These are phyloP conservation scores for Cyberlindnera amylophila DNA, from an alignment of 805 yeast species.

Conservation along the genomic window DNA sequence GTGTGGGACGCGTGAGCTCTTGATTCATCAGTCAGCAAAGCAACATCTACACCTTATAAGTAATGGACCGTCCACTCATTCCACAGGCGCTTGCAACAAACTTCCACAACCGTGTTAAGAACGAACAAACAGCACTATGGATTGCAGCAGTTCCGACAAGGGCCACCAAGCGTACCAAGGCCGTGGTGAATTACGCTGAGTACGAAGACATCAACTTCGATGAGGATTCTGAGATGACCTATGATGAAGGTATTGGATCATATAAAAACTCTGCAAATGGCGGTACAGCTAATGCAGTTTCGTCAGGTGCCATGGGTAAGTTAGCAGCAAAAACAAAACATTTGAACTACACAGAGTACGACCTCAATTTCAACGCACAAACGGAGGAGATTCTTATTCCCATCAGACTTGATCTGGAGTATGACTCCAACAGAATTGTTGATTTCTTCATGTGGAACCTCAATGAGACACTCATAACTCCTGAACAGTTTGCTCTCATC, in stretches of 20 bases:
- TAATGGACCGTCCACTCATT: constrained; percentile 29
- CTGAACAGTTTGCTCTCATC: constrained; percentile 85
- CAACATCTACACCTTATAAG: background rate
- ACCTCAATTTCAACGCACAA: constrained; percentile 24
- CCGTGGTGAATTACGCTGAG: constrained; percentile 80
- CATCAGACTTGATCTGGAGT: constrained; percentile 78
- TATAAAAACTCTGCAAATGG: constrained; percentile 1
- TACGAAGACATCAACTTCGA: constrained; percentile 62
- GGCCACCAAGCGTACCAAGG: constrained; percentile 67
- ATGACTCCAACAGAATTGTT: constrained; percentile 76
- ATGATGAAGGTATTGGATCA: constrained; percentile 17
- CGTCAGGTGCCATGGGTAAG: constrained; percentile 12
- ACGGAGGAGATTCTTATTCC: constrained; percentile 80
- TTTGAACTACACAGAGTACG: constrained; percentile 22
- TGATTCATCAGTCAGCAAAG: background rate
- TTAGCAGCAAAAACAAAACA: constrained; percentile 27
- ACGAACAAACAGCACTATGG: constrained; percentile 68
- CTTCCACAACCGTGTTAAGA: constrained; percentile 65
- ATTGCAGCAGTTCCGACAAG: constrained; percentile 74
- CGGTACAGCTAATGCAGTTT: background rate
- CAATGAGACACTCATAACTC: constrained; percentile 72
- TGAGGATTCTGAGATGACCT: constrained; percentile 40
- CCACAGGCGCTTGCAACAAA: constrained; percentile 85
- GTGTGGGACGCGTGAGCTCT: too few relatives aligned
- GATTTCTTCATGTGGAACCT: constrained; percentile 92